Conservation (phyloP, 2,329 filamentous ascomycete species). For the Podosphaera leucotricha region DNA sequence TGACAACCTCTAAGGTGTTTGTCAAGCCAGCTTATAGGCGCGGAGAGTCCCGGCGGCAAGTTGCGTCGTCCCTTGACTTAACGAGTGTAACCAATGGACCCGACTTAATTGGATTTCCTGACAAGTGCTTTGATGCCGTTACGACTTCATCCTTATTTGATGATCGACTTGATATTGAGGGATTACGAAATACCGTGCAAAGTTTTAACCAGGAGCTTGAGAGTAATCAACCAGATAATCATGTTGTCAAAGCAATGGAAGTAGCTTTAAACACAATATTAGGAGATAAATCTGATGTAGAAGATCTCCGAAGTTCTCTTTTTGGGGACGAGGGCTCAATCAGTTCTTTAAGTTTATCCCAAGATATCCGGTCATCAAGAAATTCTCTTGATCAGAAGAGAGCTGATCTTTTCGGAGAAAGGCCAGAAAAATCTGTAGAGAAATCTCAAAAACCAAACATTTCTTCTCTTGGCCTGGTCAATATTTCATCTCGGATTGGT, state of each 20-base stretch:
- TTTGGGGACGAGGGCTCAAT: conserved; percentile 29
- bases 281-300: conserved; percentile 47
- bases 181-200: conserved; percentile 44
- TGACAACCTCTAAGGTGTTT: conserved; percentile 21
- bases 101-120: conserved; percentile 18
- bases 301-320: conserved; percentile 41
- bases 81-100: neutral
- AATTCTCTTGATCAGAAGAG: conserved; percentile 35
- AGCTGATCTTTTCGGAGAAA: conserved; percentile 21
- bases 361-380: conserved; percentile 30
- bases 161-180: conserved; percentile 41
- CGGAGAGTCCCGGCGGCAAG: conserved; percentile 32
- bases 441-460: conserved; percentile 55
- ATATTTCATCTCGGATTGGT: conserved; percentile 62
- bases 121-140: conserved; percentile 50
- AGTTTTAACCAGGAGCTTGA: conserved; percentile 55
- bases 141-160: conserved; percentile 52
- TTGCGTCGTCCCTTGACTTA: conserved; percentile 24
- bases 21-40: conserved; percentile 22
- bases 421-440: conserved; percentile 31
- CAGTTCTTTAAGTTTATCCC: conserved; percentile 18
- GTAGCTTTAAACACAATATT: conserved; percentile 81
- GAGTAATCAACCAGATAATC: conserved; percentile 38
- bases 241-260: conserved; percentile 82
- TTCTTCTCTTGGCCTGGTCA: conserved; percentile 75